Evolutionary conservation across 768 basidiomycete genomes (phyloP).

Genomic region (Agrocybe pediades): DNA sequence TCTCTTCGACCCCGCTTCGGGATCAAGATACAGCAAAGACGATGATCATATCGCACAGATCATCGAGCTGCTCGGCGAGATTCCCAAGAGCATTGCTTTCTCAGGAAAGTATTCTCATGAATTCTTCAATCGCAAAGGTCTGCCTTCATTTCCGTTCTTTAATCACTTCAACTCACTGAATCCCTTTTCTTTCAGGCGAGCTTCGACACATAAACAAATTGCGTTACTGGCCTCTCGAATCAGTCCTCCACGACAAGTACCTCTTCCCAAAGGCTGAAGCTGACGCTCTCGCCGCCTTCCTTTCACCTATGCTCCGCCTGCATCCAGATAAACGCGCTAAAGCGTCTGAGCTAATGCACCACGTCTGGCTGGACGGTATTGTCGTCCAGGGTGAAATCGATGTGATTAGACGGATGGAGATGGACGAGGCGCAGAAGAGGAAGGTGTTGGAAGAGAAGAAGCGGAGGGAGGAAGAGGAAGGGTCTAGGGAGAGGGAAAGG

Average conservation of each 20-base stretch:
- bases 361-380: constrained; percentile 84
- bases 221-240: constrained; percentile 84
- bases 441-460: constrained; percentile 30
- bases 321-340: constrained; percentile 88
- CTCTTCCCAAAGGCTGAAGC: constrained; percentile 85
- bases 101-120: constrained; percentile 92
- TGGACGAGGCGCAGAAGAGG: constrained; percentile 38
- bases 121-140: constrained; percentile 96
- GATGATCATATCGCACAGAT: constrained; percentile 98
- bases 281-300: constrained; percentile 76
- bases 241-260: constrained; percentile 93
- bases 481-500: background rate
- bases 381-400: constrained; percentile 92
- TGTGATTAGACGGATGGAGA: constrained; percentile 64
- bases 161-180: background rate
- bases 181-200: constrained; percentile 52
- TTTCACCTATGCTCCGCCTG: constrained; percentile 88
- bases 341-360: constrained; percentile 83
- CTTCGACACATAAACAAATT: constrained; percentile 93
- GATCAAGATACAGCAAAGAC: constrained; percentile 93
- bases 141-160: constrained; percentile 17
- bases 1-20: constrained; percentile 95
- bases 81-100: constrained; percentile 81
- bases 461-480: constrained; percentile 37
- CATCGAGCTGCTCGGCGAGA: constrained; percentile 92